Conservation (phyloP, 1,139 yeast species). For the Taphrina flavorubra region DNA sequence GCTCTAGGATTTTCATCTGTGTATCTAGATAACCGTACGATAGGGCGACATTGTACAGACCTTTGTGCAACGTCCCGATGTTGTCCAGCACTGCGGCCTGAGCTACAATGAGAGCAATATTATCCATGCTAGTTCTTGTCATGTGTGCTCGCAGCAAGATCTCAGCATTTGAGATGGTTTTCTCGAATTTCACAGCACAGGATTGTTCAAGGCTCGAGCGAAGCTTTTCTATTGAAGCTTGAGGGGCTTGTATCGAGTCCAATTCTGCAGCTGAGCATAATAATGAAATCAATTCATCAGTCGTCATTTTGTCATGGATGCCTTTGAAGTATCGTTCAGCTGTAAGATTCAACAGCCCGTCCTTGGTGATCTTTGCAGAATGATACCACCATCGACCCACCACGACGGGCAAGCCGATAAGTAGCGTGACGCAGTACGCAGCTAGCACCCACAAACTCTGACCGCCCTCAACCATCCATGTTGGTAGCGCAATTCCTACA, state of each 20-base stretch:
- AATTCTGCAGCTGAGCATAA: constrained; percentile 71
- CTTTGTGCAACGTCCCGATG: constrained; percentile 66
- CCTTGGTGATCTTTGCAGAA: constrained; percentile 78
- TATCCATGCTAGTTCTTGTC: constrained; percentile 1
- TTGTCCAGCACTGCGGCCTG: constrained; percentile 61
- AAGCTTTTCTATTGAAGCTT: not conserved
- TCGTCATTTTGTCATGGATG: constrained; percentile 67
- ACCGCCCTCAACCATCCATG: constrained; percentile 83
- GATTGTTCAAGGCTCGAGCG: not conserved
- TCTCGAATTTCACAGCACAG: not conserved
- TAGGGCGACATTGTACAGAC: constrained; percentile 79
- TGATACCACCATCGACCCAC: constrained; percentile 88
- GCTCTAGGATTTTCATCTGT: constrained; percentile 64
- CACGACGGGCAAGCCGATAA: constrained; percentile 73
- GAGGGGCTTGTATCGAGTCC: constrained; percentile 44
- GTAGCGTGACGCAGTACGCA: constrained; percentile 73
- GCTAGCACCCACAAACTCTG: constrained; percentile 72
- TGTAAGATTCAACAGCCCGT: constrained; percentile 80
- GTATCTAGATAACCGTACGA: constrained; percentile 76
- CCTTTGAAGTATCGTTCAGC: constrained; percentile 73
- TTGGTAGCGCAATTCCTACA: constrained; percentile 97
- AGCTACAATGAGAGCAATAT: constrained; percentile 46
- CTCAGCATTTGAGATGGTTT: constrained; percentile 7
- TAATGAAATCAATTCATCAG: constrained; percentile 65
- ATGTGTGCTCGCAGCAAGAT: constrained; percentile 30